Evolutionary conservation across 2,329 filamentous ascomycete genomes (phyloP).

Genomic region (Trichoderma atrobrunneum): DNA sequence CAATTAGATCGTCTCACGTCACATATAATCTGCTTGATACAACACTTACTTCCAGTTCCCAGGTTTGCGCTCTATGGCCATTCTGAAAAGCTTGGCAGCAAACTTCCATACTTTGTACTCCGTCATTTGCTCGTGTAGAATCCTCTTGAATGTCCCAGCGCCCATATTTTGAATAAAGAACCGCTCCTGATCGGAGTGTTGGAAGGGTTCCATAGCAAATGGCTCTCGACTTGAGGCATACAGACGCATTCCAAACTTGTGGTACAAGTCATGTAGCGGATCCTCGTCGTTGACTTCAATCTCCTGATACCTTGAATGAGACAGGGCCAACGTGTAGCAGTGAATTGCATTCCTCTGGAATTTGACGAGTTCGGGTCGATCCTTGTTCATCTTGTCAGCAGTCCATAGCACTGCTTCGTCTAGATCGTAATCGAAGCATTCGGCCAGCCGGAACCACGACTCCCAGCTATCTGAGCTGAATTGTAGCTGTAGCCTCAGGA

Average conservation of each 20-base stretch:
- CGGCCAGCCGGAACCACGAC: constrained; percentile 83
- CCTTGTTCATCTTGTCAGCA: constrained; percentile 87
- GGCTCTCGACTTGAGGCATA: constrained; percentile 61
- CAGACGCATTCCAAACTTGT: constrained; percentile 60
- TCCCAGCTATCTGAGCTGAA: constrained; percentile 82
- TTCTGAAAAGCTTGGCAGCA: constrained; percentile 54
- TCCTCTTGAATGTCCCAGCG: constrained; percentile 50
- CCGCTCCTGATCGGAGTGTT: constrained; percentile 54
- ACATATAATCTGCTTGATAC: neutral
- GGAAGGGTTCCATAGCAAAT: constrained; percentile 61
- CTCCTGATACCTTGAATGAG: constrained; percentile 49
- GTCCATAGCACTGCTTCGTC: constrained; percentile 87
- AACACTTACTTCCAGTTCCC: constrained; percentile 55
- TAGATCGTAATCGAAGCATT: constrained; percentile 82
- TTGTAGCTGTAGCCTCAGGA: constrained; percentile 77
- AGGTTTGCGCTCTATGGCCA: constrained; percentile 53
- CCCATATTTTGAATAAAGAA: constrained; percentile 54
- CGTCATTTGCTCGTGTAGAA: constrained; percentile 55
- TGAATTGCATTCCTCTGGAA: constrained; percentile 80
- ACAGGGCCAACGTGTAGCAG: constrained; percentile 65
- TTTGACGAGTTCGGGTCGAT: constrained; percentile 68
- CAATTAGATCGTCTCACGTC: neutral
- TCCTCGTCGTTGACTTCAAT: constrained; percentile 48
- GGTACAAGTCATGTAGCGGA: constrained; percentile 56
- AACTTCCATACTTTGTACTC: constrained; percentile 62